Evolutionary conservation across 345 rosid genomes (phyloP), one percentile per base, ranked within the genome.

Genomic region (Acer saccharum): DNA sequence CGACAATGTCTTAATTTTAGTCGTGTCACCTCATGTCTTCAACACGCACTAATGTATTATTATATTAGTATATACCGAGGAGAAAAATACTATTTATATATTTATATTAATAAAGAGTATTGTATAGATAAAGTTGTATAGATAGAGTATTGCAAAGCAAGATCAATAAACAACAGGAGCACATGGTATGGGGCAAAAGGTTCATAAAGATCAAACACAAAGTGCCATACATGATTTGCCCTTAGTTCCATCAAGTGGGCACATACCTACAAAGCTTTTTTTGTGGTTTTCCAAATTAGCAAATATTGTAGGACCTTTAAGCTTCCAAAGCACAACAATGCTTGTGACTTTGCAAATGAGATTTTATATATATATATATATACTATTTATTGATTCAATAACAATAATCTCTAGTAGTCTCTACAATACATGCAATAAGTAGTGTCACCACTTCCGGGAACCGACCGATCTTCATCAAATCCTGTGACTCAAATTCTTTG

Each of bases 121-220:
- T 50, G 55, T 50, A 32, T 32, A 63, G 73, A 75, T 68, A 63
- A 77, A 64, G 80, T 58, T 66, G 71, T 72, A 29, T 2, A 2
- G 32, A 29, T 29, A 29, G 32, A 29, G 32, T 29, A 29, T 54
- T n/a, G 58, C n/a, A 16, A 54, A 54, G 77, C 71, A 69, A 73
- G 69, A 41, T 32, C 66, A 29, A 54, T 67, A 64, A 63, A 6
- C 48, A 27, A 44, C 12, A 60, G 60, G 48, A 73, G 62, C 84
- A 79, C 80, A 79, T 86, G 86, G 72, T 4, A 77, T 74, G 83
- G 74, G 78, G 72, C 73, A 71, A 81, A 55, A 3, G 64, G 61
- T 55, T 44, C 50, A 55, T 52, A 69, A 23, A 71, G 29, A 21
- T 78, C 86, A 78, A 78, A 68, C 79, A 80, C 79, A 80, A 81